phyloP scores from a whole-genome alignment of 2,329 filamentous ascomycete genomes.

The Neodidymelliopsis sp. region DNA sequence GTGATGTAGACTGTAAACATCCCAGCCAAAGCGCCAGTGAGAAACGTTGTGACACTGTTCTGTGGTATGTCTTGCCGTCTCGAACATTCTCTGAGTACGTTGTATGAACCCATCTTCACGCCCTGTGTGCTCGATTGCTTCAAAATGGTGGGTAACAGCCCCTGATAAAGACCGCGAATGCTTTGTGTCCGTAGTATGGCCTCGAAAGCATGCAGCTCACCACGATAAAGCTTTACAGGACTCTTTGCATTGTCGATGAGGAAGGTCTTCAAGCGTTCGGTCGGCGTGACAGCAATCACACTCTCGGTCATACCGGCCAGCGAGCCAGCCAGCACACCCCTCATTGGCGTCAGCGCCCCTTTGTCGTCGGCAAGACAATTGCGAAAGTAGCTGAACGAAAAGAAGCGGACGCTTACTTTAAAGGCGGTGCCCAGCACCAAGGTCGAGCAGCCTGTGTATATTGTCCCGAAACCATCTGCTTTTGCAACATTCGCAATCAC shows the following conservation, averaged over 20 bases:
- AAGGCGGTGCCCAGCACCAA: conserved; percentile 40
- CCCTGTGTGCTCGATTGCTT: conserved; percentile 60
- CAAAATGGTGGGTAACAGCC: conserved; percentile 55
- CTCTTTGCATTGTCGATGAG: conserved; percentile 43
- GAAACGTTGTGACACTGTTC: conserved; percentile 35
- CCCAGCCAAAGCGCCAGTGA: conserved; percentile 40
- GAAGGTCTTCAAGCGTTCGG: conserved; percentile 42
- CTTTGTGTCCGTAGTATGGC: conserved; percentile 51
- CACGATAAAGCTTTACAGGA: conserved; percentile 28
- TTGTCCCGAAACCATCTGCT: conserved; percentile 33
- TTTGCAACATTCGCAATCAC: conserved; percentile 28
- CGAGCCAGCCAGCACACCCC: conserved; percentile 38
- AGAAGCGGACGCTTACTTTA: conserved; percentile 44
- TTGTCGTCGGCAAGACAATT: conserved; percentile 33
- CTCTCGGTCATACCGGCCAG: conserved; percentile 38
- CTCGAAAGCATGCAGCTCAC: conserved; percentile 27
- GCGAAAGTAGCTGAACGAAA: conserved; percentile 41
- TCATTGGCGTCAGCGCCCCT: conserved; percentile 33
- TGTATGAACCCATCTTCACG: conserved; percentile 60
- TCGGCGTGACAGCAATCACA: conserved; percentile 41
- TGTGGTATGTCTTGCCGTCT: conserved; percentile 28
- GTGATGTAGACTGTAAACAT: conserved; percentile 51
- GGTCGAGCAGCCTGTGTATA: conserved; percentile 44
- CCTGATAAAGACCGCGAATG: conserved; percentile 54
- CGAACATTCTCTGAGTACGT: conserved; percentile 52